Conservation (phyloP, 2,329 filamentous ascomycete genomes). For the Thielaviopsis punctulata region DNA sequence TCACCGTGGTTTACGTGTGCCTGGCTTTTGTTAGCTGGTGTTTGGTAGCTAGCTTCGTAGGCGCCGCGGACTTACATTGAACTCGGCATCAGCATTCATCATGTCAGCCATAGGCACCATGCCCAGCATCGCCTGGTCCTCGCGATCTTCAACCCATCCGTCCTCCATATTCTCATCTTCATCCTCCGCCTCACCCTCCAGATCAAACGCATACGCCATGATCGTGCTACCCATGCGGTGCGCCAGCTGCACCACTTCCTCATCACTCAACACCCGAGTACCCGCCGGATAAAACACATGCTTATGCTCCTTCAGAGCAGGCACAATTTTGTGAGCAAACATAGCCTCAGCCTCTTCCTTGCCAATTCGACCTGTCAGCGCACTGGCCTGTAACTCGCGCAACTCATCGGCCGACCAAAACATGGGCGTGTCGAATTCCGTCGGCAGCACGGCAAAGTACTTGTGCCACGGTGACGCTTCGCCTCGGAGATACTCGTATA, state of each 20-base stretch:
- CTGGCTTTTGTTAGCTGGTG: slow-evolving; percentile 18
- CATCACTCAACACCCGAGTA: slow-evolving; percentile 22
- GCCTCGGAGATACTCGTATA: slow-evolving; percentile 52
- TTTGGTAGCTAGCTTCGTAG: background rate
- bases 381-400: slow-evolving; percentile 55
- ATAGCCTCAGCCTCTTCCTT: slow-evolving; percentile 51
- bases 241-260: slow-evolving; percentile 34
- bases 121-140: slow-evolving; percentile 46
- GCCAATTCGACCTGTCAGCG: slow-evolving; percentile 61
- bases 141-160: slow-evolving; percentile 47
- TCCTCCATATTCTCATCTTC: slow-evolving; percentile 40
- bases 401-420: slow-evolving; percentile 66
- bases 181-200: slow-evolving; percentile 40
- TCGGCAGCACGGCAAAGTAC: slow-evolving; percentile 62
- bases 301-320: slow-evolving; percentile 29
- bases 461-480: slow-evolving; percentile 51
- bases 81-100: slow-evolving; percentile 74
- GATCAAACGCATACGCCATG: slow-evolving; percentile 86
- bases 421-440: slow-evolving; percentile 68
- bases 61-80: slow-evolving; percentile 35
- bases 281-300: slow-evolving; percentile 27
- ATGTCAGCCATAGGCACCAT: slow-evolving; percentile 89
- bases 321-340: slow-evolving; percentile 40
- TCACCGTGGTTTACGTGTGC: slow-evolving; percentile 37
- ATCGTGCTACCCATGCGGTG: slow-evolving; percentile 77